These are phyloP conservation scores for Gaeumannomyces sp. DNA, from an alignment of 2,329 filamentous ascomycete species.

Conservation along the genomic window DNA sequence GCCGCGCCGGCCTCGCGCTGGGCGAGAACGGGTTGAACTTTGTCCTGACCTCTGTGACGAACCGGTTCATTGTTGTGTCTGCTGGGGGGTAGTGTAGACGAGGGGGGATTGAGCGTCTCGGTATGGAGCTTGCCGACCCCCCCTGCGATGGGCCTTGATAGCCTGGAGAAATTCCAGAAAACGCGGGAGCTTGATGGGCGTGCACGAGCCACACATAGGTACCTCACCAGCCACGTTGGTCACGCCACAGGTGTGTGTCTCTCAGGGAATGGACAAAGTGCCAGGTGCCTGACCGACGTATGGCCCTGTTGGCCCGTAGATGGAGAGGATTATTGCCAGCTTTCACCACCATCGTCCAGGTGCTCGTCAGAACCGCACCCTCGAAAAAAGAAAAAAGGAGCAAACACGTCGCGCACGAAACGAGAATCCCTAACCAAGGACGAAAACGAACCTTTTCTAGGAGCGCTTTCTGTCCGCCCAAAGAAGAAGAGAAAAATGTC, in stretches of 20 bases:
- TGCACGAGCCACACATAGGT: not conserved
- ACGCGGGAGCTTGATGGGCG: not conserved
- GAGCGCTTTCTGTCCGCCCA: not conserved
- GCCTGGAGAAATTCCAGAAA: not conserved
- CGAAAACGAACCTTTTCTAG: not conserved
- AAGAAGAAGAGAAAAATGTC: constrained; percentile 33
- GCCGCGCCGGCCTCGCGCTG: constrained; percentile 72
- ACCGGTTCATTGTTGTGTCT: constrained; percentile 70
- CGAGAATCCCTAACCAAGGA: too few species aligned
- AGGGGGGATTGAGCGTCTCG: not conserved
- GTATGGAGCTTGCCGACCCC: not conserved
- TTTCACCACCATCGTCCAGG: not conserved
- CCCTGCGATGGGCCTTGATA: not conserved
- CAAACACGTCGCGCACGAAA: not conserved
- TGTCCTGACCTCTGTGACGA: constrained; percentile 77
- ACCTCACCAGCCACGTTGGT: not conserved
- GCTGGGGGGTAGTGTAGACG: not conserved
- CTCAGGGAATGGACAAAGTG: not conserved
- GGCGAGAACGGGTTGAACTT: constrained; percentile 89
- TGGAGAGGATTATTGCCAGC: not conserved
- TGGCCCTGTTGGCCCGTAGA: too few species aligned
- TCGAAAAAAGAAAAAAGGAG: not conserved
- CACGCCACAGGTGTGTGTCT: not conserved
- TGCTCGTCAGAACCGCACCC: not conserved
- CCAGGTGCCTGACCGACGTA: not conserved